Base-by-base conservation (phyloP, 352 stramenopile species). In the Pythium rhizo-oryzae region DNA sequence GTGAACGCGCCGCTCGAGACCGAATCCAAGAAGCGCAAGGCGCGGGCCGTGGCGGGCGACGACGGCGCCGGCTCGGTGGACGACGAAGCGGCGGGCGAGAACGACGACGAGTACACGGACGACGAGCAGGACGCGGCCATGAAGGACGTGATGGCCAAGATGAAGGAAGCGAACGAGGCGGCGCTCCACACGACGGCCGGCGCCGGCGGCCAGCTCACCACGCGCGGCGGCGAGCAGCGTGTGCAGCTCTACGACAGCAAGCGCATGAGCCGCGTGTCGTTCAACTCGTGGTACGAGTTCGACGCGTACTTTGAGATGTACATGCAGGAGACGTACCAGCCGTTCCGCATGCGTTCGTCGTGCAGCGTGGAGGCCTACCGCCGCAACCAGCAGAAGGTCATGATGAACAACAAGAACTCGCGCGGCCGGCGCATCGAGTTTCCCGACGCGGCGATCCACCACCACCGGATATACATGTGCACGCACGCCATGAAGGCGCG, bases 391-490 rank as follows among this genome's bases (percentile, higher is more conserved):
- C 86, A 92, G 61, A 94, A 94, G 70, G 84, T 92, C 52, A 94
- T 92, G 86, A 84, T 92, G 52, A 94, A 90, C 66, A 92, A 94
- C 73, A 94, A 94, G 71, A 92, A 88, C 73, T 92, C 86, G 46
- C 82, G 86, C 54, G 86, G 84, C 35, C 79, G 84, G 30, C 82
- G 86, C 51, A 90, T 90, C 35, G 86, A 94, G 69, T 94, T 94
- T 39, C 86, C 86, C 7, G 86, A 94, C 62, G 74, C 82, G 46
- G 86, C 86, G 51, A 91, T 92, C 70, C 86, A 94, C 64, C 86
- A 94, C 71, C 86, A 94, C 65, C 86, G 86, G 79, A 94, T 94
- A 87, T 94, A 94, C 71, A 94, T 94, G 86, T 94, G 86, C 75
- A 94, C 86, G 50, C 86, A 94, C 73, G 86, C 86, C 46, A 94